phyloP scores from a whole-genome alignment of 345 rosid genomes.

The Alliaria petiolata region DNA sequence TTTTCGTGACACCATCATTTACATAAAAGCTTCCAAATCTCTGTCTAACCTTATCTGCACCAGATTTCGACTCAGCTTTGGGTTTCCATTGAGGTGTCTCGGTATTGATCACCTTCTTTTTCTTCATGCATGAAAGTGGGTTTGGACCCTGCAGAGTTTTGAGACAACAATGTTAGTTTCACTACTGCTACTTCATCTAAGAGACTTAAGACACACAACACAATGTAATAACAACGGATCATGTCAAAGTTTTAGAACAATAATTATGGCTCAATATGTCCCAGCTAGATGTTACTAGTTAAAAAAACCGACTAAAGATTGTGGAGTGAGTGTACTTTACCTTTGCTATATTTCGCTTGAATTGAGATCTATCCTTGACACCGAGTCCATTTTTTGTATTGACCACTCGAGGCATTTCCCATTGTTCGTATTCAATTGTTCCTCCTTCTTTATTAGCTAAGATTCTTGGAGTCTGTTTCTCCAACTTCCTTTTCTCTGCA shows the following conservation, averaged over 20 bases:
- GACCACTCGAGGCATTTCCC: conserved; percentile 18
- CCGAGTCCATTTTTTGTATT: conserved; percentile 32
- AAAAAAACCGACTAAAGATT: neutral
- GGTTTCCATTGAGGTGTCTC: conserved; percentile 27
- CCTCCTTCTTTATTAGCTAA: conserved; percentile 22
- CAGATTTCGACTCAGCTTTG: too few species aligned
- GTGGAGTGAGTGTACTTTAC: conserved; percentile 18
- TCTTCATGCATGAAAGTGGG: conserved; percentile 82
- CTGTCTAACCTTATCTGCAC: conserved; percentile 37
- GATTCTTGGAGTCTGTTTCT: conserved; percentile 35
- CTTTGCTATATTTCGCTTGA: conserved; percentile 84
- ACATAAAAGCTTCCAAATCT: neutral
- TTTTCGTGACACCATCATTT: neutral
- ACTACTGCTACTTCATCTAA: too few species aligned
- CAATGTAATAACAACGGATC: neutral
- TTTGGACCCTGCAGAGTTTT: conserved; percentile 70
- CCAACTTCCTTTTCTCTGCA: conserved; percentile 43
- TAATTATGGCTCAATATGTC: neutral
- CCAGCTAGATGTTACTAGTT: neutral
- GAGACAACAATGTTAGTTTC: conserved; percentile 12
- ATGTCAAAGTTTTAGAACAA: neutral
- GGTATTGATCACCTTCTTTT: conserved; percentile 37
- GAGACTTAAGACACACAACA: neutral
- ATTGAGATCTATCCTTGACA: conserved; percentile 63
- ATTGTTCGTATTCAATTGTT: conserved; percentile 37